Evolutionary conservation across 495 filamentous ascomycete genomes (phyloP).

Genomic region (Penicillium samsonianum): DNA sequence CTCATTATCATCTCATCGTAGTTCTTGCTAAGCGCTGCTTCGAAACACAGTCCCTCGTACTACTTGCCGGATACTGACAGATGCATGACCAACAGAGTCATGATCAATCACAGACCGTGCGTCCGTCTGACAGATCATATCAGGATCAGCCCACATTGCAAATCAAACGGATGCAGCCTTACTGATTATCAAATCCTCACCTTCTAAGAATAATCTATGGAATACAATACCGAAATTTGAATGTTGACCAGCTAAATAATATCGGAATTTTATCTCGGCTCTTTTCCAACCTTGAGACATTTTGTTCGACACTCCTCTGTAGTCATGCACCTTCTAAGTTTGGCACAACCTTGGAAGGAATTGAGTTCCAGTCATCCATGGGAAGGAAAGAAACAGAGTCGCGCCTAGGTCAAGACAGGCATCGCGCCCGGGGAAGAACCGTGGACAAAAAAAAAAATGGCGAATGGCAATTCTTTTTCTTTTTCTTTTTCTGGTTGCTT

Average conservation of each 20-base stretch:
- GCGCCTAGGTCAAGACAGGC: slow-evolving; percentile 12
- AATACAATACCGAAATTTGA: not conserved
- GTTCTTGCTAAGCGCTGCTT: not conserved
- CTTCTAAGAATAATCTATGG: slow-evolving; percentile 3
- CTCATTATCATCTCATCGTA: not conserved
- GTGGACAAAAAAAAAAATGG: not conserved
- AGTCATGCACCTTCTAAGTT: too few species aligned
- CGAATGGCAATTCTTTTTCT: too few species aligned
- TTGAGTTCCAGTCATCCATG: slow-evolving; percentile 17
- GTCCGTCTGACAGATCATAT: slow-evolving; percentile 23
- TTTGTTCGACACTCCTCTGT: too few species aligned
- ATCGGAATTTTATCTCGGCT: not conserved
- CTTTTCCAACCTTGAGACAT: not conserved
- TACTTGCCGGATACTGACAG: slow-evolving; percentile 16
- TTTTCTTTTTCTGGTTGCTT: not conserved
- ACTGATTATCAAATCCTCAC: not conserved
- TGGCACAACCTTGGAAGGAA: too few species aligned
- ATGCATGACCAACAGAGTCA: slow-evolving; percentile 13
- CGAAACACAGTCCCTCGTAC: not conserved
- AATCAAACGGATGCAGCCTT: slow-evolving; percentile 5
- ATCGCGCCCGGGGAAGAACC: slow-evolving; percentile 19
- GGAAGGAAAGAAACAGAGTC: slow-evolving; percentile 8
- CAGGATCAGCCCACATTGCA: not conserved
- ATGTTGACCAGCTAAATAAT: not conserved
- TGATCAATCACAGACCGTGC: slow-evolving; percentile 27